Evolutionary conservation across 2,329 filamentous ascomycete species (phyloP).

Genomic region (Diaporthe sp.): DNA sequence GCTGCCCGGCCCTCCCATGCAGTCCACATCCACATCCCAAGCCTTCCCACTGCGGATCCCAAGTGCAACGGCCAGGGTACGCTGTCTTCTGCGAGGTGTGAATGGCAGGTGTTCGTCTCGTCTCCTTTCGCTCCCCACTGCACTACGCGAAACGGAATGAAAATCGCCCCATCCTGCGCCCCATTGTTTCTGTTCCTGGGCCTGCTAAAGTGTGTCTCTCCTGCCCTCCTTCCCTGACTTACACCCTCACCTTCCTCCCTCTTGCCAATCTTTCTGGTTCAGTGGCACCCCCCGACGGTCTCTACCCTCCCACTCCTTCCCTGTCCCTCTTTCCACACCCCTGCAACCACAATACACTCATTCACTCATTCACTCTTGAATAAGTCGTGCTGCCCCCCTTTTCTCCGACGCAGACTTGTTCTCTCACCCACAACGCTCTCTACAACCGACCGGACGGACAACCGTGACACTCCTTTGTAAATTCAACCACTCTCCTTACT

Average conservation of each 20-base stretch:
- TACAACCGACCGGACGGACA: conserved; percentile 28
- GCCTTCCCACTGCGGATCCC: conserved; percentile 1
- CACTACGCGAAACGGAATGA: conserved; percentile 35
- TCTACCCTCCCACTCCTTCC: conserved; percentile 21
- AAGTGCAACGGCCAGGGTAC: conserved; percentile 22
- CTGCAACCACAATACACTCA: conserved; percentile 1
- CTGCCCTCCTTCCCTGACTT: conserved; percentile 27
- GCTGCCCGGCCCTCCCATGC: conserved; percentile 11
- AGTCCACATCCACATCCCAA: conserved; percentile 3
- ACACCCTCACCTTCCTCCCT: conserved; percentile 19
- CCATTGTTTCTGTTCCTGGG: conserved; percentile 19
- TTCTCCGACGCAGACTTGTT: conserved; percentile 29
- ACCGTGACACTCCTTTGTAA: conserved; percentile 29
- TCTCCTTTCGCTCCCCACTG: conserved; percentile 29
- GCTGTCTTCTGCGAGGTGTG: background rate
- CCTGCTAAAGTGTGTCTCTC: conserved; percentile 29
- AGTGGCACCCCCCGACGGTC: conserved; percentile 2
- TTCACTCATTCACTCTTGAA: conserved; percentile 8
- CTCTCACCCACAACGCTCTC: conserved; percentile 29
- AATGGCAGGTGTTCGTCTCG: conserved; percentile 30
- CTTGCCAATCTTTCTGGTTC: conserved; percentile 9
- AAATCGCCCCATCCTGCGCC: conserved; percentile 21
- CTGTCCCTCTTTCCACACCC: background rate
- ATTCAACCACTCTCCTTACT: conserved; percentile 24
- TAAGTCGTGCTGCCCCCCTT: conserved; percentile 26